Evolutionary conservation across 129 eudicot genomes (phyloP).

Genomic region (Saposhnikovia divaricata): DNA sequence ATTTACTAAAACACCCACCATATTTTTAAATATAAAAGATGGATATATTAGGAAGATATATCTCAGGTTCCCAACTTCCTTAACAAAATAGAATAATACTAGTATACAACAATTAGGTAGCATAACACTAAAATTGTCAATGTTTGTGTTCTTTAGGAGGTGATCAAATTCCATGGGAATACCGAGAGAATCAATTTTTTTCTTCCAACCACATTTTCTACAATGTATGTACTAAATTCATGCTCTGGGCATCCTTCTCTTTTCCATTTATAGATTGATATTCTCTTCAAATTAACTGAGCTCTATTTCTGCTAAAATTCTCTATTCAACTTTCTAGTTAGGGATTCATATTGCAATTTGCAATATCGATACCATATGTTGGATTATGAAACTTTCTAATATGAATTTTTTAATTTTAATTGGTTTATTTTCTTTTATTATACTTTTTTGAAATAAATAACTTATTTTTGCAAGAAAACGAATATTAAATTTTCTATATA

Average conservation of each 20-base stretch:
- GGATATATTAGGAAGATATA: no score
- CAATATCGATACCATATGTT: not conserved
- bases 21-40: no score
- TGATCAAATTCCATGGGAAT: not conserved
- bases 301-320: not conserved
- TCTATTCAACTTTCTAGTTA: not conserved
- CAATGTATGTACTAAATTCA: not conserved
- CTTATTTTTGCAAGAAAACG: no score
- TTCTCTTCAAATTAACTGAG: not conserved
- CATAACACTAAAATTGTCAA: not conserved
- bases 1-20: no score
- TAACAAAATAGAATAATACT: not conserved
- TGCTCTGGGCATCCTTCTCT: not conserved
- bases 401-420: no score
- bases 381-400: not conserved
- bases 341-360: not conserved
- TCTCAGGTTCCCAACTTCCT: no score
- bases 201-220: not conserved
- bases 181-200: not conserved
- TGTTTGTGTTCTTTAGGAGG: not conserved
- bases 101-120: conserved; percentile 6
- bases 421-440: no score
- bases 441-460: no score
- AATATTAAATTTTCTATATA: no score
- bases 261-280: conserved; percentile 4